Evolutionary conservation across 352 stramenopile genomes (phyloP), one percentile per base, ranked within the genome.

Genomic region (Phytophthora citrophthora): DNA sequence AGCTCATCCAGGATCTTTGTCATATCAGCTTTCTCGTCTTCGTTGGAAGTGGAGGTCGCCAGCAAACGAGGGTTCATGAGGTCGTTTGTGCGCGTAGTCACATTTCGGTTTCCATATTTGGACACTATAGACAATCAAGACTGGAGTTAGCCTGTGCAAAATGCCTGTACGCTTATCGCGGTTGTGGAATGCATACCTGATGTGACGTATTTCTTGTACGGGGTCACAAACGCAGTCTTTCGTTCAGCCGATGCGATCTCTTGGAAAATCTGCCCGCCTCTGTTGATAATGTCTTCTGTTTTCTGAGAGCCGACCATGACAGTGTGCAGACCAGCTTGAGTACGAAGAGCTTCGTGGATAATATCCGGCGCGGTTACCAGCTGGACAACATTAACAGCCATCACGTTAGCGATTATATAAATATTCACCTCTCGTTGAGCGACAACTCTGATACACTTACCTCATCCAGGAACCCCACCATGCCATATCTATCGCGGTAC

Each of bases 161-260:
- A 34, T 34, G 9, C 29, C 29, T 34, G 29, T 13, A 34, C 12
- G 1, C 8, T 34, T 34, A 29, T 29, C 6, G 3, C 20, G 2
- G 27, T 32, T 32, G 26, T 16, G 1, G 1, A 27, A 16, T 8
- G 68, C 74, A 20, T 62, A 89, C 83, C 81, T 54, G 85, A 89
- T 4, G 84, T 90, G 13, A 95, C 82, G 39, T 96, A 96, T 77
- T 93, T 94, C 58, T 96, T 95, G 62, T 67, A 90, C 4, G 88
- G 88, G 9, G 86, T 96, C 18, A 94, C 77, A 16, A 96, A 91
- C 7, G 83, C 83, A 24, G 82, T 76, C 29, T 88, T 88, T n/a
- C 84, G 69, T 46, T 93, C 82, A 9, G 69, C 55, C 0, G 72
- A 70, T 1, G 83, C 69, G 20, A 96, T 73, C 5, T 71, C 60